Base-by-base conservation (phyloP, 2,329 filamentous ascomycete genomes). In the Aspergillus aculeatus region DNA sequence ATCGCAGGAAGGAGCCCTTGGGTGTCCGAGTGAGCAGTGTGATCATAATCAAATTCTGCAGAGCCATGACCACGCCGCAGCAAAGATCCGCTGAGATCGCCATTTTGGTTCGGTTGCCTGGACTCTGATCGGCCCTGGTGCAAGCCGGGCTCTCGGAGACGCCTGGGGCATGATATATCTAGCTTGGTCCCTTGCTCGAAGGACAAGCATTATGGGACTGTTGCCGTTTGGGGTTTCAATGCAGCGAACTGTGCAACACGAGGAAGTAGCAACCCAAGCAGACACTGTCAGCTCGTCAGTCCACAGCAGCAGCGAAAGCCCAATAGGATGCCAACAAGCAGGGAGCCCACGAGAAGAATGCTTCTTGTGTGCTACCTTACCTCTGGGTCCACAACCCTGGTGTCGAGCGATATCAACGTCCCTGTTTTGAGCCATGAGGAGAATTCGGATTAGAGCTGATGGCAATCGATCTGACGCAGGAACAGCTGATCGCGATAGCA, bases 1-100 rank as follows among this genome's bases (percentile, higher is more conserved):
- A 57, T 11, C 56, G 56, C 32, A 57, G 2, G 4, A 51, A n/a
- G 7, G 56, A 57, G 50, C n/a, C 12, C 19, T 24, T 52, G 6
- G 38, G 49, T 2, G 49, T 57, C 21, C 24, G 16, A 6, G 23
- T 41, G 4, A 57, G 38, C 14, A 57, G 50, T 7, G 35, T 21
- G 32, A 51, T 6, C 5, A 47, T 24, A 2, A 52, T 11, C 4
- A 53, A 19, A 12, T 29, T 31, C 12, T 57, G 56, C 16, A 57
- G 11, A 5, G 32, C 24, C 11, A 52, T 10, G 19, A 52, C 11
- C n/a, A 35, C 2, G 14, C 7, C 12, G 24, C 16, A 47, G n/a
- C 44, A 19, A 3, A 51, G 49, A 19, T 57, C 35, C 2, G 38
- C n/a, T 21, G 35, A 47, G 35, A 35, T 26, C 23, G 49, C 49